Percentiles rank a stretch among this genome's conserved stretches.
Conservation (phyloP, 2,329 filamentous ascomycete genomes). For the Fusarium anguioides region DNA sequence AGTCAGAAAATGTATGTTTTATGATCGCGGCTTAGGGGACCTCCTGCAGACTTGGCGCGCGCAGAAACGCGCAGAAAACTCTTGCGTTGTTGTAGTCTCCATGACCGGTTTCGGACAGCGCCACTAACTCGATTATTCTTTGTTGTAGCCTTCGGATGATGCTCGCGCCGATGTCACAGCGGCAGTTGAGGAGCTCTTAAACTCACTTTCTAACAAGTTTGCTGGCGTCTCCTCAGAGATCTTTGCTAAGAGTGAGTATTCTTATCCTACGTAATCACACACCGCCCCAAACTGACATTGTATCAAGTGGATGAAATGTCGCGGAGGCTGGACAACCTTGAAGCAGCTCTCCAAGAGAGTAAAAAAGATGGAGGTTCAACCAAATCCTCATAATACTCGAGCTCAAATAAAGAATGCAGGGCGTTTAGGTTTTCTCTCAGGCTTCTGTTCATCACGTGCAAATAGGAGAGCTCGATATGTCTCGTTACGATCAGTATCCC, state of each 20-base stretch:
- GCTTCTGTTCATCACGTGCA: conserved; percentile 17
- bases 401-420: conserved; percentile 3
- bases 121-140: conserved; percentile 28
- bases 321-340: conserved; percentile 83
- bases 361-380: conserved; percentile 57
- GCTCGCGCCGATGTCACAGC: conserved; percentile 74
- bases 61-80: conserved; percentile 6
- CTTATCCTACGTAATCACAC: neutral
- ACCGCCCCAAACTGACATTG: conserved; percentile 22
- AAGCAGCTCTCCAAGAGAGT: conserved; percentile 74
- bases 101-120: conserved; percentile 7
- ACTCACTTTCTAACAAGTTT: conserved; percentile 87
- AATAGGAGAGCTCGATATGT: conserved; percentile 16
- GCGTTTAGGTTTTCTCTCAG: conserved; percentile 32
- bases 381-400: conserved; percentile 46
- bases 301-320: conserved; percentile 94
- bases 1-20: conserved; percentile 51
- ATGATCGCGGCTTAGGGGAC: neutral
- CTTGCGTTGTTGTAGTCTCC: neutral
- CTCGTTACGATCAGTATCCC: conserved; percentile 22
- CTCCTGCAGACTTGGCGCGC: neutral
- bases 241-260: conserved; percentile 81
- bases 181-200: conserved; percentile 87
- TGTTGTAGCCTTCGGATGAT: conserved; percentile 55
- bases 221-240: conserved; percentile 86